Conservation (phyloP, 495 filamentous ascomycete species). For the Neurospora sp. region DNA sequence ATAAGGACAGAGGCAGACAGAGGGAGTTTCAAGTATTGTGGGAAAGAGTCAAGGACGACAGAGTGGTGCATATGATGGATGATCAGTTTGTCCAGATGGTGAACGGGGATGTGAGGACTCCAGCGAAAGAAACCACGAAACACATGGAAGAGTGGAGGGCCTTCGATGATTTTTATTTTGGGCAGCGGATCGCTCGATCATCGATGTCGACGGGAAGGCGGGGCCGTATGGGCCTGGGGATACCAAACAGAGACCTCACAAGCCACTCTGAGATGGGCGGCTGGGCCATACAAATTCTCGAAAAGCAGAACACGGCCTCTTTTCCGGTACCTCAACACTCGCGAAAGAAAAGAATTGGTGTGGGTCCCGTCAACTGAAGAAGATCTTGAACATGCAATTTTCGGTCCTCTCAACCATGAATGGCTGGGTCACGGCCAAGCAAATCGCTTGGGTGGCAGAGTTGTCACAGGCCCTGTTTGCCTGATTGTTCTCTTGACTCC, state of each 20-base stretch:
- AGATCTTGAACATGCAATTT: background rate
- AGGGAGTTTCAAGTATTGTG: background rate
- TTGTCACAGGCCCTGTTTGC: background rate
- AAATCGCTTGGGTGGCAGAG: background rate
- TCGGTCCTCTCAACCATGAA: background rate
- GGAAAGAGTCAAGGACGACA: background rate
- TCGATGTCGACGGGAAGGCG: constrained; percentile 5
- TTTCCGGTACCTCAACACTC: background rate
- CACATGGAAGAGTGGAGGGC: constrained; percentile 11
- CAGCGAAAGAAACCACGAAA: constrained; percentile 6
- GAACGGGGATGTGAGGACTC: background rate
- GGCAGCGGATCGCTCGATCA: constrained; percentile 7
- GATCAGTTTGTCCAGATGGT: background rate
- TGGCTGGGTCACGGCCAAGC: background rate
- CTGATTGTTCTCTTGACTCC: background rate
- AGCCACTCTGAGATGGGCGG: background rate
- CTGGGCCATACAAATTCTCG: background rate
- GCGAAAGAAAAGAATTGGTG: background rate
- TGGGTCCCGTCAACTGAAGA: background rate
- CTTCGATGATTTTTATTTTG: constrained; percentile 9
- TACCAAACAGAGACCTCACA: background rate
- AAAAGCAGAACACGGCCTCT: background rate
- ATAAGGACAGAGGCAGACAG: background rate
- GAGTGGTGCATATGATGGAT: background rate
- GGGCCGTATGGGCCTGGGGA: background rate